phyloP scores from a whole-genome alignment of 805 yeast genomes.

The Metahyphopichia silvanorum region DNA sequence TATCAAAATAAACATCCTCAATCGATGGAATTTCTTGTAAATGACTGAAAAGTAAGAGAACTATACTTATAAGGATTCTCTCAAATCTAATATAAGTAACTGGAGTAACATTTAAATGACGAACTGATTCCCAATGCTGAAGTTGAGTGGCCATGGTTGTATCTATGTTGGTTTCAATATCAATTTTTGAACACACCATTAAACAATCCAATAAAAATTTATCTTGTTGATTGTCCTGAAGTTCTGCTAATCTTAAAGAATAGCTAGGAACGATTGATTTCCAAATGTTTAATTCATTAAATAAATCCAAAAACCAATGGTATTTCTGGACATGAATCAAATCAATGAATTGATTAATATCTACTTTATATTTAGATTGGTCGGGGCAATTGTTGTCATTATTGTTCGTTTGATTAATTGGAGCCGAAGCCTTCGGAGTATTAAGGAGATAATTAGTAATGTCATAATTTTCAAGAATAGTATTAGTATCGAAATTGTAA shows the following conservation, averaged over 20 bases:
- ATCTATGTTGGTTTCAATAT: constrained; percentile 6
- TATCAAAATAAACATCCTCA: constrained; percentile 23
- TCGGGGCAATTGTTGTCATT: neutral
- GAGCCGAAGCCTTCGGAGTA: constrained; percentile 3
- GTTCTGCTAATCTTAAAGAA: constrained; percentile 16
- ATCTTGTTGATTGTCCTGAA: constrained; percentile 1
- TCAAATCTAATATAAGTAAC: constrained; percentile 20
- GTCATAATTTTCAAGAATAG: constrained; percentile 20
- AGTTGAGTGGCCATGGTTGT: constrained; percentile 18
- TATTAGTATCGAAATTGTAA: constrained; percentile 9
- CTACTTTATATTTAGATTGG: constrained; percentile 8
- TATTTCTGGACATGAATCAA: constrained; percentile 32
- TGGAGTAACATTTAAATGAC: constrained; percentile 6
- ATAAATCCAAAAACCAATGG: constrained; percentile 38
- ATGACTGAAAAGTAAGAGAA: constrained; percentile 21
- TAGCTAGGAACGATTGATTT: constrained; percentile 31
- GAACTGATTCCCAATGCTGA: constrained; percentile 17
- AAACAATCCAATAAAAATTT: constrained; percentile 27
- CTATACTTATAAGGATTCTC: constrained; percentile 27
- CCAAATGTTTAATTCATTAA: constrained; percentile 38
- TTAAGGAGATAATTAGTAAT: constrained; percentile 22
- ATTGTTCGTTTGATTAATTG: neutral
- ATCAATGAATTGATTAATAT: constrained; percentile 15
- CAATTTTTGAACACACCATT: constrained; percentile 23
- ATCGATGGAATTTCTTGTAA: constrained; percentile 7